A percentile compares a stretch with the other conserved stretches of the same genome.
Evolutionary conservation across 129 eudicot species (phyloP).

Genomic region (Helianthus annuus): DNA sequence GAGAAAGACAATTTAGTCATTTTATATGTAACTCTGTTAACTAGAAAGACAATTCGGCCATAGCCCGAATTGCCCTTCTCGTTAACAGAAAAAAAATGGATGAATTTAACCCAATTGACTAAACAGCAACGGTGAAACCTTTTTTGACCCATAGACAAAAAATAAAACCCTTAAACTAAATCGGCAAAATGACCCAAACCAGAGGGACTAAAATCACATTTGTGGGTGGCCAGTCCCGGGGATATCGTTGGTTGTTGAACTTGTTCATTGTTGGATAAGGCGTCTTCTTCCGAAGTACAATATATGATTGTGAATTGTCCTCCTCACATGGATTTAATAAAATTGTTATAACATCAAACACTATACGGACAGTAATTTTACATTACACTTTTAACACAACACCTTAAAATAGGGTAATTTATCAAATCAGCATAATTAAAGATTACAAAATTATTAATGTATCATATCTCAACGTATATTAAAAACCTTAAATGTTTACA

Average conservation of each 20-base stretch:
- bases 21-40: too few relatives aligned
- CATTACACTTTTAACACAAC: not conserved
- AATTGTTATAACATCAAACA: not conserved
- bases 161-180: too few relatives aligned
- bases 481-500: not conserved
- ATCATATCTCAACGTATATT: not conserved
- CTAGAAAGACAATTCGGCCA: too few relatives aligned
- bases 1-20: too few relatives aligned
- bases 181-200: too few relatives aligned
- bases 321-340: not conserved
- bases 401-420: not conserved
- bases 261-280: not conserved
- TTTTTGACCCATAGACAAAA: too few relatives aligned
- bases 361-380: not conserved
- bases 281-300: not conserved
- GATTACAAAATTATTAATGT: not conserved
- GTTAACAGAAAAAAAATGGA: too few relatives aligned
- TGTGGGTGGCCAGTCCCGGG: not conserved
- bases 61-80: too few relatives aligned
- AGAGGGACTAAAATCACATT: too few relatives aligned
- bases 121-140: too few relatives aligned
- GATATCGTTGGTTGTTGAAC: not conserved
- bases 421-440: not conserved
- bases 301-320: conserved; percentile 1
- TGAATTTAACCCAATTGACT: too few relatives aligned